These are phyloP conservation scores for Vicia villosa DNA, from an alignment of 306 rosid species.

Conservation along the genomic window DNA sequence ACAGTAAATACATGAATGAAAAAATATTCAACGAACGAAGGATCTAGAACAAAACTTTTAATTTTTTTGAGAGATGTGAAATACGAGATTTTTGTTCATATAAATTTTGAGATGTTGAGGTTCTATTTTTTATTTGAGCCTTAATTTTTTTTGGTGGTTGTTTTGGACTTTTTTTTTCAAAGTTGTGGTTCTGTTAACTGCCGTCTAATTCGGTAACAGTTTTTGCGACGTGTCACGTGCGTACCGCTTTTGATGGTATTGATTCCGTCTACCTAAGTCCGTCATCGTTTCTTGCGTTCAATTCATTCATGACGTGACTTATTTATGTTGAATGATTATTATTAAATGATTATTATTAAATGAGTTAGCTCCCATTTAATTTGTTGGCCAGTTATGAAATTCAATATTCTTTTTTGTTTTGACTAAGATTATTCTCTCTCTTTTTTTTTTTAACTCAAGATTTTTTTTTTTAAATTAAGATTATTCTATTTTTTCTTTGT, in stretches of 20 bases:
- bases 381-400: neutral
- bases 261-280: slow-evolving; percentile 27
- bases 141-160: slow-evolving; percentile 9
- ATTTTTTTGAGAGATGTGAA: neutral
- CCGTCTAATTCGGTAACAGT: neutral
- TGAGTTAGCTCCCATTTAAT: neutral
- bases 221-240: slow-evolving; percentile 18
- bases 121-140: slow-evolving; percentile 12
- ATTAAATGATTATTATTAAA: no score
- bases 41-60: neutral
- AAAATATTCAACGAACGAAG: neutral
- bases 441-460: neutral
- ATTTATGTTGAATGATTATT: neutral
- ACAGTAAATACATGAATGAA: slow-evolving; percentile 34
- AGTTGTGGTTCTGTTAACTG: slow-evolving; percentile 23
- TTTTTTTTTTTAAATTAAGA: neutral
- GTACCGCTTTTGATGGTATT: neutral
- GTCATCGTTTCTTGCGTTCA: neutral
- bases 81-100: neutral
- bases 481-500: neutral
- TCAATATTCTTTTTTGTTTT: neutral
- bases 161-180: neutral
- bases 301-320: neutral
- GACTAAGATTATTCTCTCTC: neutral
- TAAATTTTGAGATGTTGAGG: slow-evolving; percentile 28